A percentile compares a stretch with the other conserved stretches of the same genome.
Evolutionary conservation across 352 stramenopile genomes (phyloP).

Genomic region (Phytophthora boehmeriae): DNA sequence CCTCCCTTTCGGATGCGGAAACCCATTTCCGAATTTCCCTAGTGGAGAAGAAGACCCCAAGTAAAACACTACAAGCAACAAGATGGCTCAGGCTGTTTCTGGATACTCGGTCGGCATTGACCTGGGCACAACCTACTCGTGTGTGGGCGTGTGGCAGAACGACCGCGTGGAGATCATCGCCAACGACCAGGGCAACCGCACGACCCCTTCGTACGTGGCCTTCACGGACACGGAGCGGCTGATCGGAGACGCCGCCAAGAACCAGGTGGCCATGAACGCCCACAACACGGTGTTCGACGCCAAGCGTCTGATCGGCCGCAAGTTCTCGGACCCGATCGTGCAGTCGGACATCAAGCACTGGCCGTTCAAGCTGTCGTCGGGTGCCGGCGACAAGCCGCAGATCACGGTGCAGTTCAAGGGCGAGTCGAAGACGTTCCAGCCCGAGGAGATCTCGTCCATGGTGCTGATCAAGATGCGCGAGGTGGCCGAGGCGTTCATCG

Average conservation of each 20-base stretch:
- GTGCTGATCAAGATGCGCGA: constrained; percentile 80
- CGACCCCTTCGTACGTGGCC: constrained; percentile 95
- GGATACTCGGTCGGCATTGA: constrained; percentile 82
- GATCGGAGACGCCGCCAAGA: constrained; percentile 95
- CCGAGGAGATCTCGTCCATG: constrained; percentile 84
- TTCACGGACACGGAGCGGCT: constrained; percentile 94
- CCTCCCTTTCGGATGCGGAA: background rate
- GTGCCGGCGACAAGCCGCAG: constrained; percentile 67
- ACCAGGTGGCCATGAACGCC: constrained; percentile 93
- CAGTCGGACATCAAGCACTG: constrained; percentile 80
- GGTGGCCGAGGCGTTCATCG: constrained; percentile 69
- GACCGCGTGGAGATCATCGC: constrained; percentile 95
- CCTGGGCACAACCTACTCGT: constrained; percentile 94
- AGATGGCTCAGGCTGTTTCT: constrained; percentile 30
- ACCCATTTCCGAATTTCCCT: constrained; percentile 31
- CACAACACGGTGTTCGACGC: constrained; percentile 96
- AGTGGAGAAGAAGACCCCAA: constrained; percentile 27
- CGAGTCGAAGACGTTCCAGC: constrained; percentile 67
- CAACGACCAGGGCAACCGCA: constrained; percentile 96
- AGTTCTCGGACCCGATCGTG: constrained; percentile 91
- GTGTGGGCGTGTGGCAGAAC: constrained; percentile 94
- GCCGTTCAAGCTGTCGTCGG: constrained; percentile 69
- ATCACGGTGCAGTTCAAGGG: constrained; percentile 80
- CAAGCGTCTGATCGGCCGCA: constrained; percentile 95
- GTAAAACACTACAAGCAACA: constrained; percentile 14